Conservation (phyloP, 2,329 filamentous ascomycete genomes). For the Stagonosporopsis vannaccii region DNA sequence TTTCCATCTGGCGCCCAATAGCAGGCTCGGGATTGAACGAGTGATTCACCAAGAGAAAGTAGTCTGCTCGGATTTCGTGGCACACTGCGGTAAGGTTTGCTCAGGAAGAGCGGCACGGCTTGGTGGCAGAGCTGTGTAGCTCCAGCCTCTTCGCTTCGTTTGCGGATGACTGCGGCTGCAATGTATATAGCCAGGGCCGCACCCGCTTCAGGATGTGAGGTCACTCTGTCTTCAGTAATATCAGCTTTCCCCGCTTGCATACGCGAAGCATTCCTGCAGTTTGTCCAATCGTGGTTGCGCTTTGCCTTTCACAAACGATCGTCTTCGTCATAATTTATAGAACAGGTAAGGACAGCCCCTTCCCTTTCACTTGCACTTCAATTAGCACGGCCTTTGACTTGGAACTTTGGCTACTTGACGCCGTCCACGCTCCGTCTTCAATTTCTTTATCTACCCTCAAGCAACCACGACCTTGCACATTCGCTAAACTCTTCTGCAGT, state of each 20-base stretch:
- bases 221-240: slow-evolving; percentile 5
- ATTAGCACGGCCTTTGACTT: not conserved
- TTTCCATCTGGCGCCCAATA: slow-evolving; percentile 8
- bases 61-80: slow-evolving; percentile 11
- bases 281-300: slow-evolving; percentile 6
- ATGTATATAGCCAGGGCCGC: slow-evolving; percentile 16
- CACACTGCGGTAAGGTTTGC: slow-evolving; percentile 14
- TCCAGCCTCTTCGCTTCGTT: slow-evolving; percentile 13
- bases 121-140: slow-evolving; percentile 8
- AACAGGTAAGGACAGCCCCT: slow-evolving; percentile 14
- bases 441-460: slow-evolving; percentile 3
- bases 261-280: slow-evolving; percentile 5
- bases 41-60: slow-evolving; percentile 7
- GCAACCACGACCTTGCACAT: not conserved
- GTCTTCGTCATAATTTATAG: slow-evolving; percentile 6
- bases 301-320: slow-evolving; percentile 6
- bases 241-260: slow-evolving; percentile 5
- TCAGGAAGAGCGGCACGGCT: slow-evolving; percentile 10
- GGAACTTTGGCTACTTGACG: not conserved
- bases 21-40: slow-evolving; percentile 6
- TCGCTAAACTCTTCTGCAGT: slow-evolving; percentile 20
- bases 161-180: slow-evolving; percentile 5
- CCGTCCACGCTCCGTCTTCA: not conserved
- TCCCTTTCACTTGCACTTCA: slow-evolving; percentile 10
- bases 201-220: not conserved